Evolutionary conservation across 2,329 filamentous ascomycete genomes (phyloP).

Genomic region (Aphanocladium album): DNA sequence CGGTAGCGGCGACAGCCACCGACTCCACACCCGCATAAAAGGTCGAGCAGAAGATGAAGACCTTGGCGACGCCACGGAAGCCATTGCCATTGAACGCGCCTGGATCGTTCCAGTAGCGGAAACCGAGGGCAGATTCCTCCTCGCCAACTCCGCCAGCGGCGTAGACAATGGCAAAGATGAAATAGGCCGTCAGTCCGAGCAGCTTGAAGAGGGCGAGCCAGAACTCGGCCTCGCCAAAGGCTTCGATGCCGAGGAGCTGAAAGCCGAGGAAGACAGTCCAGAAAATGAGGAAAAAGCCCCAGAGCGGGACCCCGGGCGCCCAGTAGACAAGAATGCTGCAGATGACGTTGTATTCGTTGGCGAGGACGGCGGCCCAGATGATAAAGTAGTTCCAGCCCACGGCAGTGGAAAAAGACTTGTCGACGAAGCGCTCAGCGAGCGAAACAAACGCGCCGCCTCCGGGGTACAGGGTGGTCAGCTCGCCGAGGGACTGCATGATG

Average conservation of each 20-base stretch:
- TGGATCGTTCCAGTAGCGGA: slow-evolving; percentile 66
- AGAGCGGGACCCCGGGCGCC: slow-evolving; percentile 56
- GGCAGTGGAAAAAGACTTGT: slow-evolving; percentile 63
- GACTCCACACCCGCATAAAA: slow-evolving; percentile 65
- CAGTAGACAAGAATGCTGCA: slow-evolving; percentile 63
- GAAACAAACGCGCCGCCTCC: slow-evolving; percentile 67
- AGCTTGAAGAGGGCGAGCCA: slow-evolving; percentile 73
- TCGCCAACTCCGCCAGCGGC: slow-evolving; percentile 62
- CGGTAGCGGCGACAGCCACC: slow-evolving; percentile 58
- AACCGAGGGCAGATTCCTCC: slow-evolving; percentile 54
- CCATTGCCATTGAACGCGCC: slow-evolving; percentile 65
- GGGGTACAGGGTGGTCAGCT: slow-evolving; percentile 68
- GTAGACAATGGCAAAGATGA: slow-evolving; percentile 69
- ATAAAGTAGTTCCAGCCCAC: slow-evolving; percentile 70
- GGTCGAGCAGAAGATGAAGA: slow-evolving; percentile 65
- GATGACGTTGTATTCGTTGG: slow-evolving; percentile 68
- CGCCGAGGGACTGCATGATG: slow-evolving; percentile 70
- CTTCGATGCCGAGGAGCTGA: slow-evolving; percentile 66
- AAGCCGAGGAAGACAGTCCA: slow-evolving; percentile 66
- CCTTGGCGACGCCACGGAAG: slow-evolving; percentile 59
- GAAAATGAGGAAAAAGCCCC: slow-evolving; percentile 68
- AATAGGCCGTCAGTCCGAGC: slow-evolving; percentile 63
- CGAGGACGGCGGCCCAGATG: slow-evolving; percentile 60
- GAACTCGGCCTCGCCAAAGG: slow-evolving; percentile 76
- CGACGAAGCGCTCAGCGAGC: slow-evolving; percentile 65